Evolutionary conservation across 2,329 filamentous ascomycete genomes (phyloP).

Genomic region (Didymella segeticola): DNA sequence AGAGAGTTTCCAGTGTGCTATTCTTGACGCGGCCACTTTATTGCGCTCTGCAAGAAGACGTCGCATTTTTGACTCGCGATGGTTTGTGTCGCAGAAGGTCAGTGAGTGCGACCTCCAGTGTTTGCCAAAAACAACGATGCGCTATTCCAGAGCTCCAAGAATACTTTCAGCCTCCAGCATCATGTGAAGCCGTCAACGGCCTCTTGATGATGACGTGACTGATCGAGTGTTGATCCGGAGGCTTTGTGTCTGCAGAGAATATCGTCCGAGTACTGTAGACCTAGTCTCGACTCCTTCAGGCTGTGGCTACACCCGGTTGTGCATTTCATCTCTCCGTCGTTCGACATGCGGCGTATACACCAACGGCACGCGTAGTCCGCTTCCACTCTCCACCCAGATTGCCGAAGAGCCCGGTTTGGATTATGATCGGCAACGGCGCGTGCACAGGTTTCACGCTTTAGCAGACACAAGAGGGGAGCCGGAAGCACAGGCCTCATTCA

Average conservation of each 20-base stretch:
- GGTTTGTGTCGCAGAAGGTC: slow-evolving; percentile 1
- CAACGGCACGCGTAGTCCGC: slow-evolving; percentile 11
- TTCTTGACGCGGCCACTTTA: slow-evolving; percentile 2
- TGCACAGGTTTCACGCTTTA: slow-evolving; percentile 24
- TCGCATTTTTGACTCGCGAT: neutral
- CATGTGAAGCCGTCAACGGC: too few relatives aligned
- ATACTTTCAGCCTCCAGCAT: slow-evolving; percentile 3
- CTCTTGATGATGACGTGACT: slow-evolving; percentile 2
- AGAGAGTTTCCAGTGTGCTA: slow-evolving; percentile 7
- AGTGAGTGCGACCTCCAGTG: slow-evolving; percentile 1
- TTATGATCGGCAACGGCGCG: slow-evolving; percentile 16
- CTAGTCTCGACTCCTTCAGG: neutral
- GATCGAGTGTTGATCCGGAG: neutral
- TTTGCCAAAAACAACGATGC: neutral
- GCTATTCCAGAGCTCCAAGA: neutral
- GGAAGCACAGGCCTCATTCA: slow-evolving; percentile 12
- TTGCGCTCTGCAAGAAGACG: neutral
- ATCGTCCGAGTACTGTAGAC: neutral
- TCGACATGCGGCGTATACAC: neutral
- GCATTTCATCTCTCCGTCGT: neutral
- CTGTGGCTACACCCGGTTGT: neutral
- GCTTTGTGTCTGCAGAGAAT: neutral
- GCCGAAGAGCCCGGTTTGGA: slow-evolving; percentile 27
- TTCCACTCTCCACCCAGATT: slow-evolving; percentile 9
- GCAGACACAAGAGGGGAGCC: slow-evolving; percentile 18